Evolutionary conservation across 495 filamentous ascomycete genomes (phyloP), one percentile per base, ranked within the genome.

Genomic region (Talaromyces borbonicus): DNA sequence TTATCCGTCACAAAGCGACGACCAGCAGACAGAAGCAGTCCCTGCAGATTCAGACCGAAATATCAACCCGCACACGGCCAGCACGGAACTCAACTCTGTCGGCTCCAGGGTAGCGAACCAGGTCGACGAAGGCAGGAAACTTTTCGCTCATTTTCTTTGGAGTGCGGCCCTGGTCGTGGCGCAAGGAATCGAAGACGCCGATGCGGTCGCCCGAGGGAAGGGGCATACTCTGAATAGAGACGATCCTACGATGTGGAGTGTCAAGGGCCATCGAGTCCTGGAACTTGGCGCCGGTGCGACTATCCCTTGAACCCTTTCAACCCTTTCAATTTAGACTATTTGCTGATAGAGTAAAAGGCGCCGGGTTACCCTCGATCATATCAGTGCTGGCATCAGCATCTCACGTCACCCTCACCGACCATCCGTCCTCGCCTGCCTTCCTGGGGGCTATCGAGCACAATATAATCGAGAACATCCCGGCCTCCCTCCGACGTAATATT

Each of bases 81-180:
- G n/a, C n/a, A n/a, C n/a, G n/a, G n/a, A n/a, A n/a, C n/a, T n/a
- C n/a, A n/a, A n/a, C n/a, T n/a, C n/a, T n/a, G n/a, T n/a, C 48
- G n/a, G 48, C 12, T 47, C 54, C 12, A 55, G 54, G 12, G 31
- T 42, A 26, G 45, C 41, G 24, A 60, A 57, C 41, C 23, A 71
- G 16, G 66, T 60, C 1, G 77, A 82, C 22, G 66, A 74, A 30
- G 75, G 75, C 12, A 60, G 82, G 44, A 67, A 61, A 31, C 72
- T 92, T 29, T 94, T 90, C 59, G 80, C 80, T 26, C 89, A 94
- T 59, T 84, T 85, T 59, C 63, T 95, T 5, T 95, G 90, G 90
- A 93, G 90, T 58, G 71, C 85, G n/a, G 79, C 73, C 0, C 63
- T 90, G 51, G 67, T 82, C 45, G 68, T 89, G 37, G 84, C 83